Evolutionary conservation across 2,329 filamentous ascomycete genomes (phyloP).

Genomic region (Fusarium secorum): DNA sequence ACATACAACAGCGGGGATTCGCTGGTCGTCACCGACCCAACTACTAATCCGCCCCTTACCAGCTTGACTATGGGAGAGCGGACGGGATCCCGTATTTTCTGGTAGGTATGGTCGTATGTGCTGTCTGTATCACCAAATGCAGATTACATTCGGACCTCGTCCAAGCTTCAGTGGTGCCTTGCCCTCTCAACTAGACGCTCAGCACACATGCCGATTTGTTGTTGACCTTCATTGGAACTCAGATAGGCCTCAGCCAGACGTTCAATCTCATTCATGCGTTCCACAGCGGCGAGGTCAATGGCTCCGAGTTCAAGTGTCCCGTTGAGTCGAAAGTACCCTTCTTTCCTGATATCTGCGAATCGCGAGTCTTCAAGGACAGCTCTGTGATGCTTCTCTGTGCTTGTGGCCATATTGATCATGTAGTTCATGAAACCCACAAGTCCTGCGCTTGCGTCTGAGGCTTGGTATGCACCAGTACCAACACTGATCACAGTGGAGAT

Average conservation of each 20-base stretch:
- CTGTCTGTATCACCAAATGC: neutral
- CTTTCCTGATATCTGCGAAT: neutral
- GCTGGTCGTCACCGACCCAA: slow-evolving; percentile 5
- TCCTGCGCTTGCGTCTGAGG: neutral
- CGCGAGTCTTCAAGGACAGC: neutral
- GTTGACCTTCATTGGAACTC: neutral
- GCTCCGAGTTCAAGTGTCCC: neutral
- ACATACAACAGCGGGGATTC: slow-evolving; percentile 6
- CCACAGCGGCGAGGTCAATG: neutral
- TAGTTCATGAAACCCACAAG: neutral
- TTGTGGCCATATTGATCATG: neutral
- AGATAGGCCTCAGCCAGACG: neutral
- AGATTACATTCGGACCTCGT: neutral
- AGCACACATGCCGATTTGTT: neutral
- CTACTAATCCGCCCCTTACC: slow-evolving; percentile 1
- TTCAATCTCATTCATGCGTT: neutral
- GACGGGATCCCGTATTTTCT: slow-evolving; percentile 1
- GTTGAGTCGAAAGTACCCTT: neutral
- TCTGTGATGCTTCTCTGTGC: neutral
- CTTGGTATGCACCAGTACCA: neutral
- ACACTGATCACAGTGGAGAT: neutral
- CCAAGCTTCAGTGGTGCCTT: neutral
- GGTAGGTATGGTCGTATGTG: slow-evolving; percentile 1
- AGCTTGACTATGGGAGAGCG: slow-evolving; percentile 4
- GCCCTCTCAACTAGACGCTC: neutral